Conservation (phyloP, 139 green algal species). For the Chlamydomonas urium region DNA sequence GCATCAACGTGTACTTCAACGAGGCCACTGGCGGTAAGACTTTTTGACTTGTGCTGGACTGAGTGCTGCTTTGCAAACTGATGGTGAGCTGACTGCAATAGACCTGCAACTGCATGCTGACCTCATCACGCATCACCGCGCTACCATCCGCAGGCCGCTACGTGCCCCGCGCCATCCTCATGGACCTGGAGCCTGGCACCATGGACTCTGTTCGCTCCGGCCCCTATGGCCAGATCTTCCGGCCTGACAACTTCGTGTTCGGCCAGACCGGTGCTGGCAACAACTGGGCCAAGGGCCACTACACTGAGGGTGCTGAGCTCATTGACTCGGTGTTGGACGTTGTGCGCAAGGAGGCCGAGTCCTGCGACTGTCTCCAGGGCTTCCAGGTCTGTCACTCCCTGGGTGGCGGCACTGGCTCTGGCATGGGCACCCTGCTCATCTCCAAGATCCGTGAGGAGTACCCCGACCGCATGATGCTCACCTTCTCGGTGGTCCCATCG, state of each 20-base stretch:
- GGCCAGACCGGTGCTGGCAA: slow-evolving; percentile 95
- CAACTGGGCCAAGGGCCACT: slow-evolving; percentile 99
- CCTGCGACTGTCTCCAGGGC: slow-evolving; percentile 96
- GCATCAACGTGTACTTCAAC: slow-evolving; percentile 99
- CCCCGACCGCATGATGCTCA: slow-evolving; percentile 98
- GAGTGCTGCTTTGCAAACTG: no score
- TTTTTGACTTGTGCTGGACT: no score
- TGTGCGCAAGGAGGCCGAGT: slow-evolving; percentile 98
- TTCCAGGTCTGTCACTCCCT: slow-evolving; percentile 97
- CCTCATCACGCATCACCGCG: no score
- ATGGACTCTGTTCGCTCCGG: slow-evolving; percentile 95
- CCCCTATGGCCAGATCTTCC: slow-evolving; percentile 94
- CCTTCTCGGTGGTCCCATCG: slow-evolving; percentile 98
- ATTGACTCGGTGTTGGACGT: slow-evolving; percentile 99
- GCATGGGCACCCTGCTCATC: slow-evolving; percentile 99
- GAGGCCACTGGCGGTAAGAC: slow-evolving; percentile 86
- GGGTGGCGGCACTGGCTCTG: slow-evolving; percentile 93
- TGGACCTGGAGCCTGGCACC: slow-evolving; percentile 97
- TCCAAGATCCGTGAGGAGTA: slow-evolving; percentile 98
- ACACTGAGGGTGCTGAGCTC: slow-evolving; percentile 98
- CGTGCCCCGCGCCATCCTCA: slow-evolving; percentile 94
- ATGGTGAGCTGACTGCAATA: no score
- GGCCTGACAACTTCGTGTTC: slow-evolving; percentile 99
- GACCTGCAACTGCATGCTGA: no score
- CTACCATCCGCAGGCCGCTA: slow-evolving; percentile 90